Conservation (phyloP, 176 grass and related monocot species). For the Elymus sibiricus region DNA sequence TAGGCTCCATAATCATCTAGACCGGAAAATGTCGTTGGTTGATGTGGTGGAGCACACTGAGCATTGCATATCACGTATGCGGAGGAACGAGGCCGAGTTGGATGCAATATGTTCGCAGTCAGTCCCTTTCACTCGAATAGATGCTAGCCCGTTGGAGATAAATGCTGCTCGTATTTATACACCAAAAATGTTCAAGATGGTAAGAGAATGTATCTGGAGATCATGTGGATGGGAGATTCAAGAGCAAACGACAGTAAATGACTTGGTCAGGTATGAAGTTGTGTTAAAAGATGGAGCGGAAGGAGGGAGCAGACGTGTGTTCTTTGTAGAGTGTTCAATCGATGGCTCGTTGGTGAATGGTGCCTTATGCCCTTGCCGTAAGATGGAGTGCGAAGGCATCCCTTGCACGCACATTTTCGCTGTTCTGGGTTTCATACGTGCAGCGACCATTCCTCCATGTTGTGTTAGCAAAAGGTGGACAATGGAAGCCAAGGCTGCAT, state of each 20-base stretch:
- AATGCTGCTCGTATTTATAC: constrained; percentile 5
- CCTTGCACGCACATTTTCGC: neutral
- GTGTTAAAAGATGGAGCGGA: neutral
- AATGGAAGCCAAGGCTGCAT: neutral
- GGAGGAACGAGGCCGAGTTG: constrained; percentile 18
- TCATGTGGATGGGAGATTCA: constrained; percentile 3
- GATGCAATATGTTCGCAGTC: neutral
- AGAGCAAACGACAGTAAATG: neutral
- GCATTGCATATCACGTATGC: neutral
- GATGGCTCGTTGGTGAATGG: neutral
- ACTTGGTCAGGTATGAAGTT: neutral
- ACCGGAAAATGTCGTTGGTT: constrained; percentile 11
- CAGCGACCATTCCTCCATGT: neutral
- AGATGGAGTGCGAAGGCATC: neutral
- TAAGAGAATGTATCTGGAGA: neutral
- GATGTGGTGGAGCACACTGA: constrained; percentile 31
- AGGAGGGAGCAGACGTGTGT: neutral
- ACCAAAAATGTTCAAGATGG: constrained; percentile 12
- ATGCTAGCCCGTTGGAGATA: constrained; percentile 5
- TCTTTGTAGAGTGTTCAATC: neutral
- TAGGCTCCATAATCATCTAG: constrained; percentile 2
- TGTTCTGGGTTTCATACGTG: neutral
- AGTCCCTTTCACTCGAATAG: constrained; percentile 6
- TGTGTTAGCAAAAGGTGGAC: neutral
- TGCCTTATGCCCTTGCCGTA: neutral